phyloP scores from a whole-genome alignment of 768 basidiomycete species.

The Sutorius australiensis region DNA sequence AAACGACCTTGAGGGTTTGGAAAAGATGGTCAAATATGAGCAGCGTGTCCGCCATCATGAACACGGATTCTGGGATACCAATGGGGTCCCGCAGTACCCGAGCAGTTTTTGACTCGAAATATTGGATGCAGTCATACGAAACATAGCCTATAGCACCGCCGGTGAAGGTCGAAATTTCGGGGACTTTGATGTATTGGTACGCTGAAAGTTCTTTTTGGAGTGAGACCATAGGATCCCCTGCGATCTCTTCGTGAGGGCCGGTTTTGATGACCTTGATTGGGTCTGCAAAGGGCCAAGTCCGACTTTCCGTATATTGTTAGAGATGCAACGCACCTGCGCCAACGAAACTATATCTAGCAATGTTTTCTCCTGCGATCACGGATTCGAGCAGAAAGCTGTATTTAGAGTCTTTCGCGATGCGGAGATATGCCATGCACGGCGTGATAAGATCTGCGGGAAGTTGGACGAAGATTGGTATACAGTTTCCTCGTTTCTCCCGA shows the following conservation, averaged over 20 bases:
- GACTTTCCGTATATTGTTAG: background rate
- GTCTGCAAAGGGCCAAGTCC: slow-evolving; percentile 45
- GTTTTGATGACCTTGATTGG: slow-evolving; percentile 90
- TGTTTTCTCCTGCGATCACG: slow-evolving; percentile 82
- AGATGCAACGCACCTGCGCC: slow-evolving; percentile 70
- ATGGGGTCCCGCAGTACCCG: slow-evolving; percentile 71
- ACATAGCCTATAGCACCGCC: slow-evolving; percentile 98
- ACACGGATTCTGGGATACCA: slow-evolving; percentile 89
- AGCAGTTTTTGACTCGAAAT: slow-evolving; percentile 94
- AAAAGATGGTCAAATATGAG: slow-evolving; percentile 96
- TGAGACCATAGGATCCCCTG: slow-evolving; percentile 82
- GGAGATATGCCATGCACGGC: slow-evolving; percentile 94
- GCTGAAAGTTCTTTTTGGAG: slow-evolving; percentile 83
- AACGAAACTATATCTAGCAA: slow-evolving; percentile 94
- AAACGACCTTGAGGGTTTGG: slow-evolving; percentile 92
- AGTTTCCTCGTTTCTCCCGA: slow-evolving; percentile 83
- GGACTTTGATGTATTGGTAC: slow-evolving; percentile 88
- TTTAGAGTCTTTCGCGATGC: slow-evolving; percentile 86
- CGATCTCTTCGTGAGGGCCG: slow-evolving; percentile 76
- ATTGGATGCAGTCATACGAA: slow-evolving; percentile 91
- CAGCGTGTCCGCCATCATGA: slow-evolving; percentile 96
- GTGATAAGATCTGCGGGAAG: slow-evolving; percentile 95
- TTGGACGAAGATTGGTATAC: slow-evolving; percentile 88
- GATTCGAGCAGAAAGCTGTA: slow-evolving; percentile 96
- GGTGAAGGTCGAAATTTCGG: slow-evolving; percentile 90